Conservation (phyloP, 2,329 filamentous ascomycete genomes). For the Talaromyces sp. region DNA sequence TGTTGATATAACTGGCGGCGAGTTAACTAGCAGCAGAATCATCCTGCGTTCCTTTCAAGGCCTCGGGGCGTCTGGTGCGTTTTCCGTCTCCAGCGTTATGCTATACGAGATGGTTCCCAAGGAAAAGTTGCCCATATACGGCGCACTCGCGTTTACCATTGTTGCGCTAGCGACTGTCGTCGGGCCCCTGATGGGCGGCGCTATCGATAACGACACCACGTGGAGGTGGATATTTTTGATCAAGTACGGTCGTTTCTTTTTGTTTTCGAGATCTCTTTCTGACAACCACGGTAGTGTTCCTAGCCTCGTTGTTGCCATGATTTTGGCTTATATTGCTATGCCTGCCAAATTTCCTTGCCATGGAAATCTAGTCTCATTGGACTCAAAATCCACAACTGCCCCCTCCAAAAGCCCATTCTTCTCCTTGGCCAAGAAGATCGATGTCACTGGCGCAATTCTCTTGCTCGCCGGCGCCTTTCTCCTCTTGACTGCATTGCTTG, state of each 20-base stretch:
- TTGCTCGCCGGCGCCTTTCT: conserved; percentile 39
- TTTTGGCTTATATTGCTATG: neutral
- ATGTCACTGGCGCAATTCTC: conserved; percentile 32
- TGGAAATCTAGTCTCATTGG: neutral
- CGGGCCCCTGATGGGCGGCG: conserved; percentile 21
- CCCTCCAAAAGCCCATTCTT: conserved; percentile 14
- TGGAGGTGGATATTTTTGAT: conserved; percentile 23
- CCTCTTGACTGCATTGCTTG: conserved; percentile 43
- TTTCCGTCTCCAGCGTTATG: conserved; percentile 22
- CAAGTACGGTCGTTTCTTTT: neutral
- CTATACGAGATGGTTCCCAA: conserved; percentile 26
- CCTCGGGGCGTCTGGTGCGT: conserved; percentile 17
- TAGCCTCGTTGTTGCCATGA: neutral
- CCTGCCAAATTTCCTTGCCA: neutral
- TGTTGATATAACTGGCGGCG: neutral
- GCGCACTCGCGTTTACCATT: conserved; percentile 19
- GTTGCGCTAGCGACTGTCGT: conserved; percentile 16
- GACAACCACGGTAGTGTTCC: neutral
- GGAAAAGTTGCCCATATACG: conserved; percentile 17
- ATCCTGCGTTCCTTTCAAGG: conserved; percentile 18
- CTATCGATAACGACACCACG: conserved; percentile 13
- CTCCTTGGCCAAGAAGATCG: conserved; percentile 26
- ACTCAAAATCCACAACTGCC: neutral
- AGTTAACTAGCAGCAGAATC: conserved; percentile 13
- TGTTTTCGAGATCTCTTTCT: neutral